Percentiles rank a stretch among this genome's conserved stretches.
These are phyloP conservation scores for Taphrina communis DNA, from an alignment of 1,139 yeast genomes.

Conservation along the genomic window DNA sequence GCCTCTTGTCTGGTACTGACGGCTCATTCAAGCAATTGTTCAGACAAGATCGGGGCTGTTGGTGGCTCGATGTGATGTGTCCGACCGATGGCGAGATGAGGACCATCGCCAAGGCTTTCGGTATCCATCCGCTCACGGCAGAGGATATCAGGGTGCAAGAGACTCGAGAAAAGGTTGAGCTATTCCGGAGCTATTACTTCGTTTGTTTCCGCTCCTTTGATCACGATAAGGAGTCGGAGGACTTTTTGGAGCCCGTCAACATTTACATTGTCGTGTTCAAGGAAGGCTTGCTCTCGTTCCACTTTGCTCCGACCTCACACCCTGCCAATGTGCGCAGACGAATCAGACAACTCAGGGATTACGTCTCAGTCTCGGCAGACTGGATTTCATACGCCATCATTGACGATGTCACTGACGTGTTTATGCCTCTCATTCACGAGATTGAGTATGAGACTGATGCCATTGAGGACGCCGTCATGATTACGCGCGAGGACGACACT, in stretches of 20 bases:
- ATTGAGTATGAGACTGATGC: slow-evolving; percentile 91
- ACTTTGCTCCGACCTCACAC: slow-evolving; percentile 79
- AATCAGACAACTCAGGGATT: slow-evolving; percentile 86
- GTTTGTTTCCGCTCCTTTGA: slow-evolving; percentile 85
- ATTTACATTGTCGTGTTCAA: slow-evolving; percentile 87
- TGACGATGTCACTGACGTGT: slow-evolving; percentile 92
- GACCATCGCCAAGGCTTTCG: slow-evolving; percentile 69
- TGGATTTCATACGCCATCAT: slow-evolving; percentile 93
- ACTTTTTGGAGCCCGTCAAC: slow-evolving; percentile 83
- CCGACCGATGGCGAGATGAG: slow-evolving; percentile 75
- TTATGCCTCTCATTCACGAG: slow-evolving; percentile 86
- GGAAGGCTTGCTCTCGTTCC: slow-evolving; percentile 83
- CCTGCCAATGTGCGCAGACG: slow-evolving; percentile 89
- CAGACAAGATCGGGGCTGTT: slow-evolving; percentile 62
- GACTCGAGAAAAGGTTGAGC: slow-evolving; percentile 82
- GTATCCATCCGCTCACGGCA: slow-evolving; percentile 79
- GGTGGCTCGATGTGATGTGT: slow-evolving; percentile 76
- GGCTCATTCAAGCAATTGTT: slow-evolving; percentile 71
- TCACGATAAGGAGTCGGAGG: slow-evolving; percentile 75
- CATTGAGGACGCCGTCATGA: slow-evolving; percentile 81
- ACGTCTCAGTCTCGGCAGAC: slow-evolving; percentile 84
- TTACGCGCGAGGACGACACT: slow-evolving; percentile 66
- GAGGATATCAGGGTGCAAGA: slow-evolving; percentile 86
- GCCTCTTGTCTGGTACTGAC: slow-evolving; percentile 61
- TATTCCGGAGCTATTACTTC: slow-evolving; percentile 74